Percentiles rank a stretch among this genome's conserved stretches.
These are phyloP conservation scores for Paramyrothecium sp. DNA, from an alignment of 2,329 filamentous ascomycete species.

Conservation along the genomic window DNA sequence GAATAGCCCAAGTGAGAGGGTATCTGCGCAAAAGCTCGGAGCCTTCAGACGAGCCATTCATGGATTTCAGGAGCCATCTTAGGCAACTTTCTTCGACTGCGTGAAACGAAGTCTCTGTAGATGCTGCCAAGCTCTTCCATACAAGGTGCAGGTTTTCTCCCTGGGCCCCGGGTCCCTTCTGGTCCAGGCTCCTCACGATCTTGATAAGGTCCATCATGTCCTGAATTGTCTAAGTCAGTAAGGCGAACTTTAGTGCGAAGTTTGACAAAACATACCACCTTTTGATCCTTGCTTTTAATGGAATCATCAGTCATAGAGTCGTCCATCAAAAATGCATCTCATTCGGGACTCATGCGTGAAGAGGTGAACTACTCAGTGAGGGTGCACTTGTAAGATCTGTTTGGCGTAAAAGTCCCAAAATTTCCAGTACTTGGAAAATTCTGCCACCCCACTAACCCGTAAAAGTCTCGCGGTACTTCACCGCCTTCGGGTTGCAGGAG, in stretches of 20 bases:
- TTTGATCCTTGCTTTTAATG: conserved; percentile 1
- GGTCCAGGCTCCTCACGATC: conserved; percentile 54
- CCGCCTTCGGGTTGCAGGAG: conserved; percentile 40
- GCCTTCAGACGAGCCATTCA: conserved; percentile 45
- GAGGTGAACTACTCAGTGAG: conserved; percentile 7
- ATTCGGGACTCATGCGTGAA: neutral
- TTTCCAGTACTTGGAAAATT: conserved; percentile 44
- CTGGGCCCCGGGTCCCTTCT: conserved; percentile 42
- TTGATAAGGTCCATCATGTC: conserved; percentile 43
- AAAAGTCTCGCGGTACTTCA: conserved; percentile 25
- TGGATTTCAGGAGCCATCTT: conserved; percentile 62
- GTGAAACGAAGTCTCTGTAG: conserved; percentile 41
- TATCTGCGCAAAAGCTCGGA: conserved; percentile 55
- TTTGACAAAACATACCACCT: conserved; percentile 12
- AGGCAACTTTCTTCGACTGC: conserved; percentile 58
- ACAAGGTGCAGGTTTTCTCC: conserved; percentile 46
- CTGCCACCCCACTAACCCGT: conserved; percentile 34
- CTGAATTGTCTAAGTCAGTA: conserved; percentile 22
- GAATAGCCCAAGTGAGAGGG: conserved; percentile 59
- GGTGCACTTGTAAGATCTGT: neutral
- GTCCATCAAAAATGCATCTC: conserved; percentile 13
- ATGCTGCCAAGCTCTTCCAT: conserved; percentile 46
- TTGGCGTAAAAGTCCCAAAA: neutral
- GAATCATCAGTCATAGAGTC: conserved; percentile 14
- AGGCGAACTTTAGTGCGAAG: conserved; percentile 2